Conservation (phyloP, 176 grass and related monocot species). For the Poa annua region DNA sequence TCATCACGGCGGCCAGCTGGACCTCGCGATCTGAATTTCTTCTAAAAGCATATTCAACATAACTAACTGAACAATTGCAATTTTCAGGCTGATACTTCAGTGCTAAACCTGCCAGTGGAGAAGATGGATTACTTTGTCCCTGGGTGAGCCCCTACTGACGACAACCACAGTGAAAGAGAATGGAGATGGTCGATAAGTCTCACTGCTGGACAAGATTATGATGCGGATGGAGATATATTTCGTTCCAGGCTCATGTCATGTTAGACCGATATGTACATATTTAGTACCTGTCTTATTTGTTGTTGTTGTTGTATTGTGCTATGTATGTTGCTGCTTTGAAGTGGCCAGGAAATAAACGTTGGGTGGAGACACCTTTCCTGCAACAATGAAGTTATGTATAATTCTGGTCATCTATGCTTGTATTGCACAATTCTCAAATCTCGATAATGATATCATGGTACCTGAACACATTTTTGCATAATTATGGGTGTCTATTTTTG, state of each 20-base stretch:
- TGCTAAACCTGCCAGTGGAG: constrained; percentile 90
- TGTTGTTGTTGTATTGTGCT: neutral
- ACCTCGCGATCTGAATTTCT: neutral
- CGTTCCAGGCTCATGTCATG: neutral
- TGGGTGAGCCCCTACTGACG: constrained; percentile 46
- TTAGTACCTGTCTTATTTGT: constrained; percentile 10
- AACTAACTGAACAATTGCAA: neutral
- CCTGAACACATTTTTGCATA: neutral
- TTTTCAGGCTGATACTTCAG: constrained; percentile 78
- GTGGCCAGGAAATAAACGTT: neutral
- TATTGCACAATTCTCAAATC: neutral
- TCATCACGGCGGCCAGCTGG: no score
- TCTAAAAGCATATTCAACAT: neutral
- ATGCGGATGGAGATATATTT: constrained; percentile 24
- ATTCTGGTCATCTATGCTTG: neutral
- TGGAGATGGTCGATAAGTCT: neutral
- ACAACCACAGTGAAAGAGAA: neutral
- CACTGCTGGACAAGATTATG: neutral
- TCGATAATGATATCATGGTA: neutral
- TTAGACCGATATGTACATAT: constrained; percentile 39
- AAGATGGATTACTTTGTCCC: constrained; percentile 96
- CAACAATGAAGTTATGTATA: constrained; percentile 6
- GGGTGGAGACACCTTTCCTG: neutral
- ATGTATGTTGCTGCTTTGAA: constrained; percentile 19
- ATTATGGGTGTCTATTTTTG: neutral